Percentiles rank a stretch among this genome's conserved stretches.
phyloP scores from a whole-genome alignment of 2,329 filamentous ascomycete genomes.

The Endothia cerciana region DNA sequence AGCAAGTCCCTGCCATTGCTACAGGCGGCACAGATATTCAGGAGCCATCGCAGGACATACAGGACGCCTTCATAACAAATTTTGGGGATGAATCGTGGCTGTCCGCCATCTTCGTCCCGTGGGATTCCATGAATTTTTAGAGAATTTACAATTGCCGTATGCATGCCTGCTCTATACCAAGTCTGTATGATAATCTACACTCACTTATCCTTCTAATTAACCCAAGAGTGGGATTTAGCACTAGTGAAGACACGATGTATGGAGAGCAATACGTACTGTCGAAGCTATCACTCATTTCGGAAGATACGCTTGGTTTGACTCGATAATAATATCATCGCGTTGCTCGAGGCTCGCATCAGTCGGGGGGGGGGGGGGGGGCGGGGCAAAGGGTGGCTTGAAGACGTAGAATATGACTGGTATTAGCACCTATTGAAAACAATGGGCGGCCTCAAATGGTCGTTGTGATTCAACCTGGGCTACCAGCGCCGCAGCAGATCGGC shows the following conservation, averaged over 20 bases:
- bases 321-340: neutral
- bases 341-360: neutral
- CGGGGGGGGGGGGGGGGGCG: neutral
- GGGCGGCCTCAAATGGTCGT: neutral
- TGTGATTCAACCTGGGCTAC: neutral
- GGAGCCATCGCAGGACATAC: constrained; percentile 11
- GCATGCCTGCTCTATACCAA: neutral
- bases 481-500: neutral
- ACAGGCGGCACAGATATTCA: constrained; percentile 13
- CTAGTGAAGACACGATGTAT: neutral
- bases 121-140: constrained; percentile 28
- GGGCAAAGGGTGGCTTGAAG: neutral
- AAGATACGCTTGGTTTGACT: neutral
- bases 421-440: neutral
- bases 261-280: neutral
- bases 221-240: neutral
- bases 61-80: constrained; percentile 19
- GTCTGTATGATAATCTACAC: neutral
- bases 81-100: constrained; percentile 28
- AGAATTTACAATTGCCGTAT: neutral
- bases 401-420: neutral
- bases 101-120: constrained; percentile 28
- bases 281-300: neutral
- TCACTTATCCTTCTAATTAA: neutral
- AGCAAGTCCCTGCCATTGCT: constrained; percentile 1